A percentile compares a stretch with the other conserved stretches of the same genome.
phyloP scores from a whole-genome alignment of 2,329 filamentous ascomycete species.

The Penicillium sp. region DNA sequence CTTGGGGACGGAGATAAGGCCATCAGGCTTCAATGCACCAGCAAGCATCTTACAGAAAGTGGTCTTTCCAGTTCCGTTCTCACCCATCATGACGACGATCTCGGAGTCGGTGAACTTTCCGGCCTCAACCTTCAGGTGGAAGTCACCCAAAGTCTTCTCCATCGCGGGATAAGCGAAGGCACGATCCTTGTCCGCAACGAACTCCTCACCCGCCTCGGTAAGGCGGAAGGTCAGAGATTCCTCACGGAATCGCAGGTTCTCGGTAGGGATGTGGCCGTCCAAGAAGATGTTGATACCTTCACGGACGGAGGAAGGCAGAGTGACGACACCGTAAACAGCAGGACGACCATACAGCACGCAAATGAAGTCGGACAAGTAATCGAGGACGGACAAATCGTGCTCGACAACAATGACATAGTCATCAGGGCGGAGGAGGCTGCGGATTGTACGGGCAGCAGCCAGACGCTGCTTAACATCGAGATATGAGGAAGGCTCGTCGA shows the following conservation, averaged over 20 bases:
- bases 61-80: slow-evolving; percentile 99
- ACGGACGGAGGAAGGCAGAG: slow-evolving; percentile 88
- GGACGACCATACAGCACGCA: slow-evolving; percentile 96
- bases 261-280: slow-evolving; percentile 94
- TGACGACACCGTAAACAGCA: slow-evolving; percentile 96
- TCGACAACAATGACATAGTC: slow-evolving; percentile 99
- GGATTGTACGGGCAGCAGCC: slow-evolving; percentile 85
- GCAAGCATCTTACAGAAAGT: slow-evolving; percentile 97
- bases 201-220: slow-evolving; percentile 84
- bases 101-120: slow-evolving; percentile 96
- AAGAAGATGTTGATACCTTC: slow-evolving; percentile 99
- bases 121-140: slow-evolving; percentile 75
- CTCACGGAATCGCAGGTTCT: slow-evolving; percentile 97
- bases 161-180: slow-evolving; percentile 85
- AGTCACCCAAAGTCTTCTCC: slow-evolving; percentile 88
- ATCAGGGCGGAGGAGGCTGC: slow-evolving; percentile 79
- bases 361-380: slow-evolving; percentile 98
- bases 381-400: slow-evolving; percentile 96
- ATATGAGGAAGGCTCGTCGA: slow-evolving; percentile 98
- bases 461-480: slow-evolving; percentile 99
- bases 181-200: slow-evolving; percentile 76
- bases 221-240: slow-evolving; percentile 96
- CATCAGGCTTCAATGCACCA: slow-evolving; percentile 88
- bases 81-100: slow-evolving; percentile 99
- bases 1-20: slow-evolving; percentile 72